Base-by-base conservation (phyloP, 148 eudicot species). In the Vaccinium macrocarpon region DNA sequence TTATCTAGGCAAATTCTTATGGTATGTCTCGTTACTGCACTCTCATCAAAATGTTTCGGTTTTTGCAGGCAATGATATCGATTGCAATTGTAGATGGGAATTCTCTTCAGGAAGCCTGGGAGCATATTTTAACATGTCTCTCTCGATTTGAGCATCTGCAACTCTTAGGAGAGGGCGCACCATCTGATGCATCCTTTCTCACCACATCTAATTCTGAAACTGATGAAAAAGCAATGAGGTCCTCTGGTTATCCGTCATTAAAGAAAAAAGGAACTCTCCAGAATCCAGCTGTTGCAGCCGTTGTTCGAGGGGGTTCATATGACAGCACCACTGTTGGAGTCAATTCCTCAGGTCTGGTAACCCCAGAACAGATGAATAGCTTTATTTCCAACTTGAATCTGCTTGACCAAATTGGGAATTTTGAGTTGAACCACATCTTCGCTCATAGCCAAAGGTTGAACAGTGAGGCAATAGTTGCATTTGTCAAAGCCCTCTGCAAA, bases 81-180 rank as follows among this genome's bases (percentile, higher is more conserved):
- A 91, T 97, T 82, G 99, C 99, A 79, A 93, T 97, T 87, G 98
- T 93, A 88, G 97, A 95, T 87, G 99, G 97, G 82, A 95, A 97
- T 88, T 85, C 90, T 89, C 96, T 97, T 85, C 95, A 97, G 86
- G 99, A 97, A 89, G 90, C 98, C 73, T 97, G 99, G 99, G 99
- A 97, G 88, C 99, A 97, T 86, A 95, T 97, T 75, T 89, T 97
- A 84, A 97, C 98, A 62, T 95, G 98, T 87, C 88, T 97, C 81
- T 97, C 99, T 81, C 92, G 99, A 86, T 97, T 97, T 92, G 99
- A 97, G 89, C 95, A 97, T 91, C 91, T 97, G 87, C 99, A 97
- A 90, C 91, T 97, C 80, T 86, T 97, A 84, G 99, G 99, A 70
- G 99, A 97, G 87, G 99, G 99, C 49, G 97, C 95, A 88, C 98